A percentile compares a stretch with the other conserved stretches of the same genome.
These are phyloP conservation scores for Aspergillus fischeri DNA, from an alignment of 2,329 filamentous ascomycete genomes.

Conservation along the genomic window DNA sequence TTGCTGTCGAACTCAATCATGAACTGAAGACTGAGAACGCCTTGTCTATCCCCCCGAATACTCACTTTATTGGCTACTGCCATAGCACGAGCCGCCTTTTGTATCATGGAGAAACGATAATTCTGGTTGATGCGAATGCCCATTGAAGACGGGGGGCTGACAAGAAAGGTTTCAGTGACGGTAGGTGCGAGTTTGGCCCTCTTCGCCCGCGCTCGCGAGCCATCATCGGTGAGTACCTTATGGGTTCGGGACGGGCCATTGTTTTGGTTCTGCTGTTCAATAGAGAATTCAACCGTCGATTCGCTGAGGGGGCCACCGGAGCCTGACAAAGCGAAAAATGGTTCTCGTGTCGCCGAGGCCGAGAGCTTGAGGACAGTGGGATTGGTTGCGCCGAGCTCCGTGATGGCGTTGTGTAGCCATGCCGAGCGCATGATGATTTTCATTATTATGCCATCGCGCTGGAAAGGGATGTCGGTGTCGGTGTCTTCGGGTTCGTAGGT, in stretches of 20 bases:
- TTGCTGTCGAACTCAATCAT: slow-evolving; percentile 83
- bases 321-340: slow-evolving; percentile 71
- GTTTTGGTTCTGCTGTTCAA: slow-evolving; percentile 37
- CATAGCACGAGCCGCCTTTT: slow-evolving; percentile 88
- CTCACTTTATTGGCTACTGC: slow-evolving; percentile 87
- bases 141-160: slow-evolving; percentile 53
- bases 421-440: slow-evolving; percentile 86
- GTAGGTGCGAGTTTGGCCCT: slow-evolving; percentile 38
- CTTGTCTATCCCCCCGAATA: slow-evolving; percentile 79
- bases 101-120: slow-evolving; percentile 85
- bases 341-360: slow-evolving; percentile 56
- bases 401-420: slow-evolving; percentile 50
- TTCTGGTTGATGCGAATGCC: slow-evolving; percentile 65
- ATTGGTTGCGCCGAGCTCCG: slow-evolving; percentile 58
- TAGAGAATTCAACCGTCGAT: slow-evolving; percentile 57
- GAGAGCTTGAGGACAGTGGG: slow-evolving; percentile 68
- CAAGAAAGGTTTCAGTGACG: slow-evolving; percentile 50
- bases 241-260: slow-evolving; percentile 21
- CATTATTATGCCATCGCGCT: slow-evolving; percentile 72
- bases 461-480: slow-evolving; percentile 68
- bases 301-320: slow-evolving; percentile 56
- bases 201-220: slow-evolving; percentile 29
- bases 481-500: slow-evolving; percentile 74
- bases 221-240: slow-evolving; percentile 35
- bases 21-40: slow-evolving; percentile 90